Conservation (phyloP, 306 rosid genomes). For the Dicorynia guianensis region DNA sequence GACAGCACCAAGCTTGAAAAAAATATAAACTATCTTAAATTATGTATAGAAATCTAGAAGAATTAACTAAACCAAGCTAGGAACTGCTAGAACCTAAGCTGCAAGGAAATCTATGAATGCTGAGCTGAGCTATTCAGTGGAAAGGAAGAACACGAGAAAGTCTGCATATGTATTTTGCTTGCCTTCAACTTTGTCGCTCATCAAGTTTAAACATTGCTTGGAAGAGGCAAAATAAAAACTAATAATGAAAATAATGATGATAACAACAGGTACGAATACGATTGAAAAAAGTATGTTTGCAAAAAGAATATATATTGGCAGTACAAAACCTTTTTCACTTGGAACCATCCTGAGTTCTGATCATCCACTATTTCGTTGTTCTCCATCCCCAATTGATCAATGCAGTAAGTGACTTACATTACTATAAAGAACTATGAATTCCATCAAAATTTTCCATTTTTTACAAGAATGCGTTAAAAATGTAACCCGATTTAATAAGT, state of each 20-base stretch:
- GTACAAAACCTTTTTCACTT: conserved; percentile 85
- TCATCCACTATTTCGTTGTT: conserved; percentile 70
- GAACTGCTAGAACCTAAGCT: conserved; percentile 21
- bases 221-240: background rate
- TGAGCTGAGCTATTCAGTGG: background rate
- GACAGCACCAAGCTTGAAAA: conserved; percentile 14
- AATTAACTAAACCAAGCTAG: conserved; percentile 21
- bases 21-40: background rate
- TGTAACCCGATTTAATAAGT: background rate
- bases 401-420: conserved; percentile 33
- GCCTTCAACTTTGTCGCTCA: conserved; percentile 22
- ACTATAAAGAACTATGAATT: conserved; percentile 3
- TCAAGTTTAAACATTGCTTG: background rate
- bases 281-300: background rate
- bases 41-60: background rate
- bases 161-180: conserved; percentile 21
- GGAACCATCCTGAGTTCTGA: conserved; percentile 95
- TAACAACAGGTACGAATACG: background rate
- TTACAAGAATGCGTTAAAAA: conserved; percentile 5
- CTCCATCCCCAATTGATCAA: conserved; percentile 67
- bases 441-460: conserved; percentile 38
- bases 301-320: conserved; percentile 1
- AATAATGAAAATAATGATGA: background rate
- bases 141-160: conserved; percentile 18
- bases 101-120: background rate